These are phyloP conservation scores for Diaporthe humulicola DNA, from an alignment of 2,329 filamentous ascomycete species.

Conservation along the genomic window DNA sequence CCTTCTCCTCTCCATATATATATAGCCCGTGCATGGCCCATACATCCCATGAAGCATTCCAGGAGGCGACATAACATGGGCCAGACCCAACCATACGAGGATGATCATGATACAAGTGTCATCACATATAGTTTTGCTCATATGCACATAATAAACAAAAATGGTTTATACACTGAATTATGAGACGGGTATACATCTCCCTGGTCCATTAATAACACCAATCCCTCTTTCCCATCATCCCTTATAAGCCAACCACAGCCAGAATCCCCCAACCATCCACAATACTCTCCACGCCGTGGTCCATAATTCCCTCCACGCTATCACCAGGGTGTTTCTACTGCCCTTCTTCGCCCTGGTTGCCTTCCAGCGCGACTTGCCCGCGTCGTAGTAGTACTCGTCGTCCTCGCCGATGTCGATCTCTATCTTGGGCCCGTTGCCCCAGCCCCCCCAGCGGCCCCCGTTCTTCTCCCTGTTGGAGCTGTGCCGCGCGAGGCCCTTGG, in stretches of 20 bases:
- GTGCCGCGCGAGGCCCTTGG: constrained; percentile 53
- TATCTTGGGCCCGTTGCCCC: constrained; percentile 60
- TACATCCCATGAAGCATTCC: not conserved
- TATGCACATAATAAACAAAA: not conserved
- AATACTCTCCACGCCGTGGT: constrained; percentile 72
- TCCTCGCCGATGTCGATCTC: constrained; percentile 64
- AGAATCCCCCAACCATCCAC: constrained; percentile 74
- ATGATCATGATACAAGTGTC: not conserved
- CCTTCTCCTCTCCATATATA: not conserved
- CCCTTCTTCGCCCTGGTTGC: constrained; percentile 40
- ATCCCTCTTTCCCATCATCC: constrained; percentile 57
- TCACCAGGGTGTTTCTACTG: constrained; percentile 53
- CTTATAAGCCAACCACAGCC: constrained; percentile 75
- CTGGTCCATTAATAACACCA: not conserved
- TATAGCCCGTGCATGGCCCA: constrained; percentile 6
- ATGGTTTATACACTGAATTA: constrained; percentile 22
- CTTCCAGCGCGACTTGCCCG: constrained; percentile 53
- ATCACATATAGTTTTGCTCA: not conserved
- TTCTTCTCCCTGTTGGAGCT: constrained; percentile 56
- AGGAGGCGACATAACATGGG: not conserved
- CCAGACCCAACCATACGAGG: not conserved
- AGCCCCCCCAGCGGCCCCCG: constrained; percentile 34
- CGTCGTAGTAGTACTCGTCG: constrained; percentile 59
- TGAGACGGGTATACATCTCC: not conserved
- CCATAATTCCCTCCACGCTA: constrained; percentile 72